These are phyloP conservation scores for Elsinoe batatas DNA, from an alignment of 2,329 filamentous ascomycete genomes.

Conservation along the genomic window DNA sequence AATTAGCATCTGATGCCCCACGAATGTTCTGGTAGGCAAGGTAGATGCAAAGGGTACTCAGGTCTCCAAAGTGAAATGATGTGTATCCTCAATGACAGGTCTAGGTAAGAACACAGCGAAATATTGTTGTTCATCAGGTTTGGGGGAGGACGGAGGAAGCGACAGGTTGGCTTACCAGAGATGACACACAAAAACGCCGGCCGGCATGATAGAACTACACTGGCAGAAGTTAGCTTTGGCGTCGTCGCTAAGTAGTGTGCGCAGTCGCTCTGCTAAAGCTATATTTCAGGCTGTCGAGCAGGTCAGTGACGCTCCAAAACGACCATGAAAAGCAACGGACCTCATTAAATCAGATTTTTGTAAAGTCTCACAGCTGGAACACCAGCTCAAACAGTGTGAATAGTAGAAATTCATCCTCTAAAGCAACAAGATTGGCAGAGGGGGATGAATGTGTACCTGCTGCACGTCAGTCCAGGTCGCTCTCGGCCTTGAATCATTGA, in stretches of 20 bases:
- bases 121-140: conserved; percentile 49
- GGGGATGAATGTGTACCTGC: conserved; percentile 16
- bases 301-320: too few relatives aligned
- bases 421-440: conserved; percentile 20
- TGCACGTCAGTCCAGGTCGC: conserved; percentile 14
- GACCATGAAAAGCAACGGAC: conserved; percentile 26
- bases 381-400: conserved; percentile 60
- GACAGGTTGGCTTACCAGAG: background rate
- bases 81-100: conserved; percentile 46
- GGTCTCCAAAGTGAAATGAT: conserved; percentile 55
- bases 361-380: conserved; percentile 50
- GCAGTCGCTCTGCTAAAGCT: too few relatives aligned
- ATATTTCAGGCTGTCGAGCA: too few relatives aligned
- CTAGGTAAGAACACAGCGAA: conserved; percentile 59
- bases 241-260: too few relatives aligned
- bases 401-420: conserved; percentile 55
- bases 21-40: too few relatives aligned
- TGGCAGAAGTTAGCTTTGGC: too few relatives aligned
- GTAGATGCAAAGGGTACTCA: conserved; percentile 30
- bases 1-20: background rate
- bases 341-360: conserved; percentile 67
- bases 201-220: too few relatives aligned
- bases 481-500: conserved; percentile 14
- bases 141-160: conserved; percentile 2
- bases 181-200: background rate